Conservation (phyloP, 306 rosid genomes). For the Vachellia pachyceras region DNA sequence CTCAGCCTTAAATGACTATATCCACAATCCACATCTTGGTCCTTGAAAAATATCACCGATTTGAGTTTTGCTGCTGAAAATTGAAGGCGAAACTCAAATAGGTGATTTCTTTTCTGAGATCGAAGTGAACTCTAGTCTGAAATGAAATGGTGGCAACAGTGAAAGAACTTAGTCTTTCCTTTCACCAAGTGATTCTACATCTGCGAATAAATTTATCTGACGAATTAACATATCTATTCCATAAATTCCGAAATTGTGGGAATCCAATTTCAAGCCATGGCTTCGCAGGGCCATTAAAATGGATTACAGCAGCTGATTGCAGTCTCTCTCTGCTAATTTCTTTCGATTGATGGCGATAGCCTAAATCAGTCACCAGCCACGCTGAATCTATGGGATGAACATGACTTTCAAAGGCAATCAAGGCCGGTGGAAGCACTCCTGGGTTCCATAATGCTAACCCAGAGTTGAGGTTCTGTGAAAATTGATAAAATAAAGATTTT, state of each 20-base stretch:
- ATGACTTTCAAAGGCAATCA: slow-evolving; percentile 74
- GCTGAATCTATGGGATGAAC: slow-evolving; percentile 68
- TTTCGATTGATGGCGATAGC: slow-evolving; percentile 58
- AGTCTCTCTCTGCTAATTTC: slow-evolving; percentile 44
- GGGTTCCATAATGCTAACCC: slow-evolving; percentile 73
- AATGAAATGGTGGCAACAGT: slow-evolving; percentile 44
- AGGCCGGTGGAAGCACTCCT: slow-evolving; percentile 71
- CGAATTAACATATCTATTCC: slow-evolving; percentile 70
- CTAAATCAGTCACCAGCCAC: slow-evolving; percentile 72
- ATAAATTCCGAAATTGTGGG: slow-evolving; percentile 70
- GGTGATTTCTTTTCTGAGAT: neutral
- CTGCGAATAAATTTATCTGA: slow-evolving; percentile 68
- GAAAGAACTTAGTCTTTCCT: slow-evolving; percentile 38
- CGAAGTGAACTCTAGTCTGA: slow-evolving; percentile 21
- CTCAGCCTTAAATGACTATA: slow-evolving; percentile 25
- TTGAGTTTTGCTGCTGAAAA: slow-evolving; percentile 3
- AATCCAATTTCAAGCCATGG: slow-evolving; percentile 88
- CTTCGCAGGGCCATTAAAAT: slow-evolving; percentile 92
- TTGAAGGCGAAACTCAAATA: neutral
- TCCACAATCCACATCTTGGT: slow-evolving; percentile 1
- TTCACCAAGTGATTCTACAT: slow-evolving; percentile 67
- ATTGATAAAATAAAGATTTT: neutral
- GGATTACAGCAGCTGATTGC: slow-evolving; percentile 68
- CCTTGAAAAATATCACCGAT: neutral
- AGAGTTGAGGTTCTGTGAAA: slow-evolving; percentile 59